A percentile compares a stretch with the other conserved stretches of the same genome.
phyloP scores from a whole-genome alignment of 1,139 yeast genomes.

The Kurtzmaniella natalensis region DNA sequence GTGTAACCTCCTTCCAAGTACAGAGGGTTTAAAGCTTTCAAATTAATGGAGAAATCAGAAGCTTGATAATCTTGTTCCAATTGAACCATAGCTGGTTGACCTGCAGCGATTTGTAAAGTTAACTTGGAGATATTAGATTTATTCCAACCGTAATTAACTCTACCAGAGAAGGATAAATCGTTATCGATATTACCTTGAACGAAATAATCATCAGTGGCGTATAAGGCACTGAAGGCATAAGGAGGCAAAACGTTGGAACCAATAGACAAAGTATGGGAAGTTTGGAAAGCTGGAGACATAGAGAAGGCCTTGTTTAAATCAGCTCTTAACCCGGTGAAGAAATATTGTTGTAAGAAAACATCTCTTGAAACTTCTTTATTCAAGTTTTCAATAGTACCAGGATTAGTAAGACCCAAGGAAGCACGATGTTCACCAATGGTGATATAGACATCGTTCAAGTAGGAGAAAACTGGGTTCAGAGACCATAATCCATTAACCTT shows the following conservation, averaged over 20 bases:
- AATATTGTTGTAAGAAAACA: conserved; percentile 84
- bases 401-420: conserved; percentile 78
- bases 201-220: conserved; percentile 81
- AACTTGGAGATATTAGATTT: conserved; percentile 75
- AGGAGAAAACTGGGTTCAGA: conserved; percentile 79
- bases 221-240: conserved; percentile 87
- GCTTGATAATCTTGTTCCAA: conserved; percentile 96
- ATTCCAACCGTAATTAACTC: conserved; percentile 91
- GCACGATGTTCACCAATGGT: conserved; percentile 74
- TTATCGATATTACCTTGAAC: conserved; percentile 91
- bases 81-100: conserved; percentile 93
- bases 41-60: conserved; percentile 78
- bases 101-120: conserved; percentile 82
- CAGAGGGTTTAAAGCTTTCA: conserved; percentile 89
- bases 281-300: conserved; percentile 94
- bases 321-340: conserved; percentile 95
- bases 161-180: conserved; percentile 81
- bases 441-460: conserved; percentile 71
- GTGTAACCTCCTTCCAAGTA: conserved; percentile 58
- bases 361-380: conserved; percentile 92
- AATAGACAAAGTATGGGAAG: conserved; percentile 87
- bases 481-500: conserved; percentile 64
- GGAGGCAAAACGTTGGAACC: conserved; percentile 89
- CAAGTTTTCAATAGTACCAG: conserved; percentile 93
- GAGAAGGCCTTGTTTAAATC: conserved; percentile 91